Percentiles rank a stretch among this genome's conserved stretches.
phyloP scores from a whole-genome alignment of 192 early-diverging fungal genomes.

The Coemansia sp. region DNA sequence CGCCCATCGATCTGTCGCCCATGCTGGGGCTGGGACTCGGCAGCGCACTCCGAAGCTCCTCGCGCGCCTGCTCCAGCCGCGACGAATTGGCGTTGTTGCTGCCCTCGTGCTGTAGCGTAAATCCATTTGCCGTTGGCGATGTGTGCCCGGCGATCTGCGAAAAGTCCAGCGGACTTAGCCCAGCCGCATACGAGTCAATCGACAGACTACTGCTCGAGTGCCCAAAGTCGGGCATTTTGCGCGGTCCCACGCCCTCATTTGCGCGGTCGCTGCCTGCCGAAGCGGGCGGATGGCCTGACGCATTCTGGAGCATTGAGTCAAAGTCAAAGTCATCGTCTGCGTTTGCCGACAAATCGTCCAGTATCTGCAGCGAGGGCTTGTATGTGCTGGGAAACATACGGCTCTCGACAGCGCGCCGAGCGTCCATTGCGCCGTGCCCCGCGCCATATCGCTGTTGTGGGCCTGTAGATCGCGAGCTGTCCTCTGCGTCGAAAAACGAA shows the following conservation, averaged over 20 bases:
- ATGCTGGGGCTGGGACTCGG: constrained; percentile 10
- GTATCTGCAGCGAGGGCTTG: constrained; percentile 38
- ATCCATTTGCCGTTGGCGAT: constrained; percentile 23
- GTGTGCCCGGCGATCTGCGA: constrained; percentile 15
- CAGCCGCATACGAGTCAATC: constrained; percentile 20
- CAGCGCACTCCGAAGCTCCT: constrained; percentile 20
- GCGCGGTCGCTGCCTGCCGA: constrained; percentile 9
- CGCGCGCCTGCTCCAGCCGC: constrained; percentile 25
- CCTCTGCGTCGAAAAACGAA: constrained; percentile 38
- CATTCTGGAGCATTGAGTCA: constrained; percentile 43
- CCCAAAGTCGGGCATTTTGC: constrained; percentile 15
- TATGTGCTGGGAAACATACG: constrained; percentile 32
- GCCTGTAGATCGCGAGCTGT: background rate
- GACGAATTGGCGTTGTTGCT: background rate
- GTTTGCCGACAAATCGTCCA: constrained; percentile 18
- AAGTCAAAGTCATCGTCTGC: constrained; percentile 50
- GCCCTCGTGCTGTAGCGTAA: constrained; percentile 11
- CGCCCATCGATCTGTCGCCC: background rate
- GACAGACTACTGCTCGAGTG: constrained; percentile 29
- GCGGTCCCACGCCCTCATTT: constrained; percentile 9
- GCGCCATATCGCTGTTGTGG: background rate
- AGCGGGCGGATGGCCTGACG: constrained; percentile 9
- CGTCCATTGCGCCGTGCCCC: constrained; percentile 1
- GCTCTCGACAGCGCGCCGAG: constrained; percentile 21
- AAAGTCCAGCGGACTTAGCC: constrained; percentile 32